phyloP scores from a whole-genome alignment of 2,329 filamentous ascomycete species.

The Emmonsia crescens region DNA sequence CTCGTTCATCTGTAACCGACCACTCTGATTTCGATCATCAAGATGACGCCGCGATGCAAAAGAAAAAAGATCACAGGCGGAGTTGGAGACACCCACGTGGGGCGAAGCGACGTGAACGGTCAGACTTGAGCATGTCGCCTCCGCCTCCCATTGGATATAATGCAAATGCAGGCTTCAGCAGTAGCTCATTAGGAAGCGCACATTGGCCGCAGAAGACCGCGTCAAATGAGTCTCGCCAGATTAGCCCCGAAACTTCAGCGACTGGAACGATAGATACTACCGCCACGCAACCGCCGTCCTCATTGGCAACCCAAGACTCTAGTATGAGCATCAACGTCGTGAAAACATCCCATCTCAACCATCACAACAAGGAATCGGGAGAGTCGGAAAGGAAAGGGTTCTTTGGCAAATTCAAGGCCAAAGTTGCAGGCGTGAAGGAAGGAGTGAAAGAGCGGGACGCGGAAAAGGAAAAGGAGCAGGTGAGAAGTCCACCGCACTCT shows the following conservation, averaged over 20 bases:
- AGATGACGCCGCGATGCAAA: conserved; percentile 47
- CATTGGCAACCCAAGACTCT: conserved; percentile 27
- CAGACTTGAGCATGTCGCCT: conserved; percentile 32
- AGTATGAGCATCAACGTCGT: conserved; percentile 24
- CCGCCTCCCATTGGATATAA: conserved; percentile 51
- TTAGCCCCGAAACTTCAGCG: conserved; percentile 24
- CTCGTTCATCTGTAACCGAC: conserved; percentile 60
- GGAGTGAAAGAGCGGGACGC: conserved; percentile 46
- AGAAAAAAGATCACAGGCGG: conserved; percentile 59
- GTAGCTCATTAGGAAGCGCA: conserved; percentile 56
- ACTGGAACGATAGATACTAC: conserved; percentile 7
- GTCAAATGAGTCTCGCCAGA: conserved; percentile 33
- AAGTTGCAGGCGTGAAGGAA: conserved; percentile 44
- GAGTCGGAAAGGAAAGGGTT: conserved; percentile 49
- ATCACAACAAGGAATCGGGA: conserved; percentile 17
- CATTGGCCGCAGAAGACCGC: conserved; percentile 36
- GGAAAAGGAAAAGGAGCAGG: conserved; percentile 44
- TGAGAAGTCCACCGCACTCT: conserved; percentile 40
- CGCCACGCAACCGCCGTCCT: conserved; percentile 14
- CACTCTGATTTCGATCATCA: conserved; percentile 67
- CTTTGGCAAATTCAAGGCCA: conserved; percentile 55
- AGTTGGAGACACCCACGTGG: conserved; percentile 59
- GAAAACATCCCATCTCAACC: conserved; percentile 10
- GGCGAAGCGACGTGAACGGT: conserved; percentile 45
- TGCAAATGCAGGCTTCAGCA: conserved; percentile 53